Evolutionary conservation across 176 grass and related monocot genomes (phyloP).

Genomic region (Elaeis guineensis): DNA sequence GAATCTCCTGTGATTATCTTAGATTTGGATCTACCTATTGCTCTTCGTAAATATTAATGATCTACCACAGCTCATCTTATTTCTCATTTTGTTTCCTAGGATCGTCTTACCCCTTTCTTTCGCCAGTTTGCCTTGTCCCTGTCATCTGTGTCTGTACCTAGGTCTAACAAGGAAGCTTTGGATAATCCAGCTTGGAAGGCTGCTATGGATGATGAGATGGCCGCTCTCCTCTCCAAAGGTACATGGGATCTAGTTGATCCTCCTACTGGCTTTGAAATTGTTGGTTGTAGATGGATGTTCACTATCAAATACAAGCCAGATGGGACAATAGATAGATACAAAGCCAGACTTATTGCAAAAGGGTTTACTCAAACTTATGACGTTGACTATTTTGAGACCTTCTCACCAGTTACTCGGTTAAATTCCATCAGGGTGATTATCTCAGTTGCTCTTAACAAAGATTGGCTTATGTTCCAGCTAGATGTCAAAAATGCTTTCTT

Average conservation of each 20-base stretch:
- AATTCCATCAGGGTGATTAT: too few relatives aligned
- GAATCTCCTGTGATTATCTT: too few relatives aligned
- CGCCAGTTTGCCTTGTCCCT: background rate
- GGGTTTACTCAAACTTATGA: background rate
- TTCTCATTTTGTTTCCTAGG: background rate
- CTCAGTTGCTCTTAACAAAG: too few relatives aligned
- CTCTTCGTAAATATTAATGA: background rate
- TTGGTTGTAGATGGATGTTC: background rate
- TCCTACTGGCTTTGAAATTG: background rate
- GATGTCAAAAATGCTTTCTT: too few relatives aligned
- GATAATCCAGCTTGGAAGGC: background rate
- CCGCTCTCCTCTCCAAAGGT: background rate
- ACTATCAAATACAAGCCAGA: background rate
- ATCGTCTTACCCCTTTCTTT: background rate
- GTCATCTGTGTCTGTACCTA: background rate
- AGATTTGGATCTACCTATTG: background rate
- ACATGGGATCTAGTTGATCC: background rate
- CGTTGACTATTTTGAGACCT: background rate
- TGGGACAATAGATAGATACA: background rate
- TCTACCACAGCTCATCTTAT: background rate
- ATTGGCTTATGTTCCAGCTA: too few relatives aligned
- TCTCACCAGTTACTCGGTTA: background rate
- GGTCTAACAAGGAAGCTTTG: background rate
- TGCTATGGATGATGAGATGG: background rate
- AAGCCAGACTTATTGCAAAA: background rate